phyloP scores from a whole-genome alignment of 2,329 filamentous ascomycete species.

The Cercospora sesami region DNA sequence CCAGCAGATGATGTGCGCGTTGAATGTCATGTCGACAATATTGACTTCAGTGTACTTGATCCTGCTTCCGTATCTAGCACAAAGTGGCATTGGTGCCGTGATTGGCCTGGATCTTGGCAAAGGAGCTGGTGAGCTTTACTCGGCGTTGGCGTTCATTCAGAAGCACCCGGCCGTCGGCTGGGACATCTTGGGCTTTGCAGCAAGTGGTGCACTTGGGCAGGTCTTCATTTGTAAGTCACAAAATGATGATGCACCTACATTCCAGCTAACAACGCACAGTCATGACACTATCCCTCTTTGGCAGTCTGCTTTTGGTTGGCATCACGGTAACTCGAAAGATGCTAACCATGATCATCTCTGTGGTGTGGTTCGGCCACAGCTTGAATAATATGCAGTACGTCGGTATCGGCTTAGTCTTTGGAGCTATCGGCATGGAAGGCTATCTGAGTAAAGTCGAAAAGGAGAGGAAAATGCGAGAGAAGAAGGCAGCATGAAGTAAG shows the following conservation, averaged over 20 bases:
- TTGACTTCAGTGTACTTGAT: constrained; percentile 77
- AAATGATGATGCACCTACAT: not conserved
- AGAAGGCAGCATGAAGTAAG: constrained; percentile 36
- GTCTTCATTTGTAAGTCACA: constrained; percentile 73
- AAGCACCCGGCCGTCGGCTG: constrained; percentile 78
- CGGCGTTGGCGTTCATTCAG: constrained; percentile 78
- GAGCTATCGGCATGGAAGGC: constrained; percentile 89
- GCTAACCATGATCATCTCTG: constrained; percentile 97
- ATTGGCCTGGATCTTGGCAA: constrained; percentile 46
- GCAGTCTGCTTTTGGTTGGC: constrained; percentile 86
- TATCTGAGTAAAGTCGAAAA: constrained; percentile 80
- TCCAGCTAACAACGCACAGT: constrained; percentile 22
- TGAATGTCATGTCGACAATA: constrained; percentile 82
- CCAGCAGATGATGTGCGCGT: constrained; percentile 99
- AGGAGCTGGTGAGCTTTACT: constrained; percentile 71
- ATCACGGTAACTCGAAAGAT: constrained; percentile 98
- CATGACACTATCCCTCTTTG: constrained; percentile 82
- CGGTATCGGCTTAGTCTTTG: constrained; percentile 89
- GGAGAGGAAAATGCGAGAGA: constrained; percentile 70
- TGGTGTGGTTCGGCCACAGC: constrained; percentile 89
- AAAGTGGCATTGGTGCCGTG: constrained; percentile 50
- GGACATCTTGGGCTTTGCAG: constrained; percentile 86
- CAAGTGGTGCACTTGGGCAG: constrained; percentile 88
- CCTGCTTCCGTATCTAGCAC: constrained; percentile 75
- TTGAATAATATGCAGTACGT: constrained; percentile 89